Evolutionary conservation across 805 yeast genomes (phyloP), one percentile per base, ranked within the genome.

Genomic region (Ogataea trehalophila): DNA sequence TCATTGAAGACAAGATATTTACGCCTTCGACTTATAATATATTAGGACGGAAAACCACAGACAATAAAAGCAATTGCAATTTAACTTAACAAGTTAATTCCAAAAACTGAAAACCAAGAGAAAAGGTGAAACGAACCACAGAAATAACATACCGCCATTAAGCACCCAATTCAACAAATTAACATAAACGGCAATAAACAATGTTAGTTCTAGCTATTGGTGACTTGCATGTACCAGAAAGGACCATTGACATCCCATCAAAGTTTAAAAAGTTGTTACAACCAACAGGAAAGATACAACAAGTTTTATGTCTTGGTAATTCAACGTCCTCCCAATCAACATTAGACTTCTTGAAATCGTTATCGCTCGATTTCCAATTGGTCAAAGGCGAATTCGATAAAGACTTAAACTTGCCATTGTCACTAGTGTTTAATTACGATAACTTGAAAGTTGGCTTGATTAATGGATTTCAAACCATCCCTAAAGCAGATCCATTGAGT

Each of bases 151-250:
- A 16, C 38, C 6, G n/a, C 18, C 33, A 14, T 6, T 18, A 18
- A 20, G n/a, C 8, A 37, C 23, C 16, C 15, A 31, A 13, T 14
- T 13, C 11, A 41, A 16, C 26, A 31, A 5, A 17, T 38, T 17
- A 20, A 31, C 16, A n/a, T 5, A 17, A 42, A 15, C 29, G 16
- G 14, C 9, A 15, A 15, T 2, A 29, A 42, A 23, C 7, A 38
- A 85, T 86, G 94, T 72, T 86, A 40, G 71, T 85, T 22, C 71
- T 92, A 39, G 95, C 95, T 2, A 80, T 92, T 53, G 96, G 97
- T 9, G 98, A 92, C 62, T 74, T 92, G 2, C 89, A 84, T 65
- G 85, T 92, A 33, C 99, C 99, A 1, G 90, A 88, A 47, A 72
- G 97, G 54, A 87, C 92, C 9, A 72, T 79, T 26, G 91, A 67